A percentile compares a stretch with the other conserved stretches of the same genome.
Conservation (phyloP, 495 filamentous ascomycete genomes). For the Aspergillus steynii region DNA sequence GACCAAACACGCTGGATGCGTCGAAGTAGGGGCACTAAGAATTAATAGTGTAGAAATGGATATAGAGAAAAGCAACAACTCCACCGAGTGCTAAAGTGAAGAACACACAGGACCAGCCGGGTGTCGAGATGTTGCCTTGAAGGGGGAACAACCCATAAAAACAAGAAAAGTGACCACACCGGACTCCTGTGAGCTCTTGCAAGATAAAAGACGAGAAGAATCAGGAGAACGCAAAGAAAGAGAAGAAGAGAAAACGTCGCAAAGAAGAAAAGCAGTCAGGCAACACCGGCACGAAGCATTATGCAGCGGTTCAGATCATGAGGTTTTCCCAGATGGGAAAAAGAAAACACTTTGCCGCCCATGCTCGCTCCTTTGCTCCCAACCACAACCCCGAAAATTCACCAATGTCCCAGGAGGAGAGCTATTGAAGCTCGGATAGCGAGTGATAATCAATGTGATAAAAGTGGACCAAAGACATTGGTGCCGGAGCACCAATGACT, state of each 20-base stretch:
- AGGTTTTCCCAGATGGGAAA: conserved; percentile 31
- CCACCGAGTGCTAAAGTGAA: conserved; percentile 46
- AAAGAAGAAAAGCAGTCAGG: conserved; percentile 29
- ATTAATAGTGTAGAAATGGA: conserved; percentile 26
- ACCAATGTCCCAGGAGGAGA: conserved; percentile 36
- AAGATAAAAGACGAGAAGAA: conserved; percentile 27
- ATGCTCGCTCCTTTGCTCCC: conserved; percentile 37
- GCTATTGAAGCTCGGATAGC: conserved; percentile 26
- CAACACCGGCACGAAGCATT: conserved; percentile 40
- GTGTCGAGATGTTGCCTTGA: conserved; percentile 42
- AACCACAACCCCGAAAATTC: conserved; percentile 29
- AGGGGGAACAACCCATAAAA: conserved; percentile 37
- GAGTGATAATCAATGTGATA: conserved; percentile 25
- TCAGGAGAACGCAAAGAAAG: conserved; percentile 20
- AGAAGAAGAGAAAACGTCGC: conserved; percentile 24
- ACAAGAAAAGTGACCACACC: conserved; percentile 45
- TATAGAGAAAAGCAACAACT: conserved; percentile 34
- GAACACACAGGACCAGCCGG: conserved; percentile 56
- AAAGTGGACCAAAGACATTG: conserved; percentile 8
- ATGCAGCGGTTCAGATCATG: conserved; percentile 35
- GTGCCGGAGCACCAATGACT: conserved; percentile 1
- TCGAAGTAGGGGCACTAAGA: conserved; percentile 27
- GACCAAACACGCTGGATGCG: conserved; percentile 30
- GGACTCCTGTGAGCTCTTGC: conserved; percentile 49
- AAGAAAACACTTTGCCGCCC: conserved; percentile 36